Base-by-base conservation (phyloP, 305 asterid species). In the Rubia balearica region DNA sequence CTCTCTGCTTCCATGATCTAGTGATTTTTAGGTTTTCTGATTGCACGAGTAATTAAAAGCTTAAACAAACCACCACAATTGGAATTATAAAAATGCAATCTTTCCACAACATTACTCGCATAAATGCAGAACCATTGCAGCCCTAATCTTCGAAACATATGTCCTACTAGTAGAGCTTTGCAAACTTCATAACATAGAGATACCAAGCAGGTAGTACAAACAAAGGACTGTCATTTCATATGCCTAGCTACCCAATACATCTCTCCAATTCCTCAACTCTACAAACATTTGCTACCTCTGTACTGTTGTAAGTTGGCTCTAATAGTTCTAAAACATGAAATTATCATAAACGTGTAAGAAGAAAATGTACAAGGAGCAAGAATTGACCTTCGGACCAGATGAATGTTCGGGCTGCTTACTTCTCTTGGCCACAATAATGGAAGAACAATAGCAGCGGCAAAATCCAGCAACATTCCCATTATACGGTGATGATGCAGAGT, bases 361-460 rank as follows among this genome's bases (percentile, higher is more conserved):
- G 27, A 76, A 69, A 9, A 49, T 49, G 21, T 14, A 49, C 5
- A 17, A 11, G 9, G 46, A 62, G 27, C 9, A 70, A 30, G 8
- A 33, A 61, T 43, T 41, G 42, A 89, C 96, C 92, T 85, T 83
- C 7, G 86, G 83, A 78, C 89, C 81, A 64, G 88, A 77, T 61
- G 88, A 75, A 46, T 88, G 60, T 24, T 79, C 85, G 45, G 92
- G 76, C 66, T 81, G 74, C 71, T 86, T 88, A 66, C 81, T 79
- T 84, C 85, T 92, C 85, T 88, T 90, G 74, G 96, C 87, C 27
- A 84, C 83, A 73, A 90, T 82, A 77, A 61, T 79, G 80, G 85
- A 79, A 73, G 86, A 73, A 72, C 38, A 81, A 74, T 36, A 69
- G 74, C 64, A 70, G 51, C 61, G 63, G 68, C 69, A 57, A 63